phyloP scores from a whole-genome alignment of 1,284 basidiomycete genomes.

The Papiliotrema fonsecae region DNA sequence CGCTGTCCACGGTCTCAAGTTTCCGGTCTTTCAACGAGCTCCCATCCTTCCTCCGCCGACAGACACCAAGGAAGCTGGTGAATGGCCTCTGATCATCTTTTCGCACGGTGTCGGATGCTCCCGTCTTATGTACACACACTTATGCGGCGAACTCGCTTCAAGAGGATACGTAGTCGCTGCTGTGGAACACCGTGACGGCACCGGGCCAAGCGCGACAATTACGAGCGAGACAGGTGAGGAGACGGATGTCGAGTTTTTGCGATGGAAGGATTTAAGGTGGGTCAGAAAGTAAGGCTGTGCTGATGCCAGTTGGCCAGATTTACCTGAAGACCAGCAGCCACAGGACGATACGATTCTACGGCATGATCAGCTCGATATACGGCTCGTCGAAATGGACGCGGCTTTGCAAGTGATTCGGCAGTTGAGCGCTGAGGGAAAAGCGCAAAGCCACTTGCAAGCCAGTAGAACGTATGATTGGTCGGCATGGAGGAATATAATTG shows the following conservation, averaged over 20 bases:
- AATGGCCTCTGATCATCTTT: conserved; percentile 48
- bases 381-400: conserved; percentile 49
- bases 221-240: conserved; percentile 36
- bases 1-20: conserved; percentile 46
- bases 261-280: conserved; percentile 46
- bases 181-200: conserved; percentile 54
- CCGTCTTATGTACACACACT: conserved; percentile 48
- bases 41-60: conserved; percentile 24
- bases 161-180: conserved; percentile 51
- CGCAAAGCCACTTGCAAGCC: conserved; percentile 13
- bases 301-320: conserved; percentile 38
- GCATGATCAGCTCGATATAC: conserved; percentile 50
- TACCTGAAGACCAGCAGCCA: conserved; percentile 36
- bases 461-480: conserved; percentile 21
- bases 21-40: conserved; percentile 45
- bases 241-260: conserved; percentile 42
- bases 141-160: conserved; percentile 50
- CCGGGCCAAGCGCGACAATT: conserved; percentile 48
- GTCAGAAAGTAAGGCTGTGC: neutral
- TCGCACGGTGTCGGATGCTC: conserved; percentile 49
- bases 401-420: conserved; percentile 42
- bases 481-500: conserved; percentile 14
- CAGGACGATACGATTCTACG: conserved; percentile 48
- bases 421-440: conserved; percentile 16
- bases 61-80: neutral